Evolutionary conservation across 352 stramenopile genomes (phyloP).

Genomic region (Lagenidium giganteum): DNA sequence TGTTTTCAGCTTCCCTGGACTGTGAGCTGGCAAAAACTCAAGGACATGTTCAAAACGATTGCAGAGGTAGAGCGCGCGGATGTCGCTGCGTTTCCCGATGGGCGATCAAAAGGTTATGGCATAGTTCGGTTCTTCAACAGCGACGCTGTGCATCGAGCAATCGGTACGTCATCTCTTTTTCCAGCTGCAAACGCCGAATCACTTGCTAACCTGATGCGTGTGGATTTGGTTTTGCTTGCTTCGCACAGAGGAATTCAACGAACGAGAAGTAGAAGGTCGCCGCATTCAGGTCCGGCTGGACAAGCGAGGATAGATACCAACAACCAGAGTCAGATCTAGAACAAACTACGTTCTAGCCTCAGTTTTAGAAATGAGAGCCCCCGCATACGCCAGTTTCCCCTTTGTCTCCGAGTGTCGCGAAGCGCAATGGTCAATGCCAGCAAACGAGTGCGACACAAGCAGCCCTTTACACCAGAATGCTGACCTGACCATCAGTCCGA

Average conservation of each 20-base stretch:
- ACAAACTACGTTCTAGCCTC: too few species aligned
- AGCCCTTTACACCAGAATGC: too few species aligned
- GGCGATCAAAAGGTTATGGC: conserved; percentile 61
- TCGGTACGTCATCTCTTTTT: conserved; percentile 34
- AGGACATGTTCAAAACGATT: conserved; percentile 57
- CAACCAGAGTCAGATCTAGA: too few species aligned
- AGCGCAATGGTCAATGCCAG: too few species aligned
- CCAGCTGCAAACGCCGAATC: background rate
- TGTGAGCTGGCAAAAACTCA: conserved; percentile 64
- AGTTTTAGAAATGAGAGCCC: too few species aligned
- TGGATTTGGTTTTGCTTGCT: background rate
- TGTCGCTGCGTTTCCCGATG: conserved; percentile 48
- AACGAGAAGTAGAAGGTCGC: conserved; percentile 56
- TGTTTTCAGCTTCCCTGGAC: conserved; percentile 52
- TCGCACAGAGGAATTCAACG: conserved; percentile 51
- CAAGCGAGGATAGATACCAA: conserved; percentile 38
- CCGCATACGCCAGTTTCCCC: too few species aligned
- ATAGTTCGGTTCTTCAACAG: conserved; percentile 57
- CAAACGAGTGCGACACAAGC: too few species aligned
- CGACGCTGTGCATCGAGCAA: conserved; percentile 46
- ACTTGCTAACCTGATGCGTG: background rate
- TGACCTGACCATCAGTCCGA: too few species aligned
- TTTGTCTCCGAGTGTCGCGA: too few species aligned
- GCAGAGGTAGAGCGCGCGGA: conserved; percentile 68
- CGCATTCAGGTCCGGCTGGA: conserved; percentile 67